Conservation (phyloP, 1,284 basidiomycete species). For the Fomitopsis schrenkii region DNA sequence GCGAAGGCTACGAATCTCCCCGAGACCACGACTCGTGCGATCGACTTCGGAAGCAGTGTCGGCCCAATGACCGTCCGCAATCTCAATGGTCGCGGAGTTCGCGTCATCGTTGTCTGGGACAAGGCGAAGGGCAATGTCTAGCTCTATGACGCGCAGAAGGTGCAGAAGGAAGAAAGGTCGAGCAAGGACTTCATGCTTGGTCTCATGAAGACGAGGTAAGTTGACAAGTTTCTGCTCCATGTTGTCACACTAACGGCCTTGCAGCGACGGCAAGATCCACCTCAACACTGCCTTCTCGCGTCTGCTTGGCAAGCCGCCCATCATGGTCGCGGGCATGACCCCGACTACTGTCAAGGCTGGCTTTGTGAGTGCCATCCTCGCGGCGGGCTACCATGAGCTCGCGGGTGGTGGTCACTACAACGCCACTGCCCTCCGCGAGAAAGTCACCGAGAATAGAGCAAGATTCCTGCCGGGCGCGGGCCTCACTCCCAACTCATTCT, state of each 20-base stretch:
- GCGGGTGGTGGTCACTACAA: slow-evolving; percentile 99
- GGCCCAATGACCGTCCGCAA: slow-evolving; percentile 89
- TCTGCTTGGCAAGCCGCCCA: slow-evolving; percentile 90
- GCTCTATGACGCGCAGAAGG: slow-evolving; percentile 65
- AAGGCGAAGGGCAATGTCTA: slow-evolving; percentile 85
- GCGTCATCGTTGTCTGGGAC: slow-evolving; percentile 84
- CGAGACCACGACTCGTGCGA: slow-evolving; percentile 84
- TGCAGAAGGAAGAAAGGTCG: slow-evolving; percentile 89
- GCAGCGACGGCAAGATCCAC: slow-evolving; percentile 84
- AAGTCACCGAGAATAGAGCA: slow-evolving; percentile 87
- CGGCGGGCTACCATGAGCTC: slow-evolving; percentile 95
- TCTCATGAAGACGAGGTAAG: slow-evolving; percentile 86
- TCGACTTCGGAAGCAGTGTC: slow-evolving; percentile 97
- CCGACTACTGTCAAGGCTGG: slow-evolving; percentile 91
- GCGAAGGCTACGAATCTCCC: slow-evolving; percentile 86
- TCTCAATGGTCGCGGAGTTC: slow-evolving; percentile 90
- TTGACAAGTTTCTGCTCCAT: neutral
- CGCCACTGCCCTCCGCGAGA: slow-evolving; percentile 80
- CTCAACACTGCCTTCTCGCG: slow-evolving; percentile 97
- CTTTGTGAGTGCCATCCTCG: slow-evolving; percentile 88
- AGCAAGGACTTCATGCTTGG: slow-evolving; percentile 81
- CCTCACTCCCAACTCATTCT: slow-evolving; percentile 91
- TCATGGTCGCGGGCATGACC: slow-evolving; percentile 99
- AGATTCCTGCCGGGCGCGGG: slow-evolving; percentile 83
- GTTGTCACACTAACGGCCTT: neutral